Percentiles rank a stretch among this genome's conserved stretches.
phyloP scores from a whole-genome alignment of 495 filamentous ascomycete species.

The Achaetomiella virescens region DNA sequence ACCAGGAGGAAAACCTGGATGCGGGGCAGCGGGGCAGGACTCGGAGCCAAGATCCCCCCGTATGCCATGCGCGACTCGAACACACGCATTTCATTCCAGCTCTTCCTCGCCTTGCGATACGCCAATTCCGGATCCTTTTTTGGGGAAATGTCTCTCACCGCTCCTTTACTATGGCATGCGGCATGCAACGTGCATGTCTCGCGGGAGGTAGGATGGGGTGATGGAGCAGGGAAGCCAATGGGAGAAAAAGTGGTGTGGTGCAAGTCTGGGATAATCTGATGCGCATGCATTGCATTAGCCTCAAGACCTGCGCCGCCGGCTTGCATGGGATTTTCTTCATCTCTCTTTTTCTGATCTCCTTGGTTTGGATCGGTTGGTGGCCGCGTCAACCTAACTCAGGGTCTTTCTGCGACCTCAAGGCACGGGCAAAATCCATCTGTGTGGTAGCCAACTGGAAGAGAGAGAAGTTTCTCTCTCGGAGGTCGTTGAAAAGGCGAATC shows the following conservation, averaged over 20 bases:
- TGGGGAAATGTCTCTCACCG: neutral
- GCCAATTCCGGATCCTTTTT: neutral
- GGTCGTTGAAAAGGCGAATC: neutral
- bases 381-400: neutral
- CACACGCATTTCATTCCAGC: neutral
- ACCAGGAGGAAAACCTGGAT: neutral
- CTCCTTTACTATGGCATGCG: neutral
- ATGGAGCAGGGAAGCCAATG: neutral
- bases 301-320: neutral
- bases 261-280: neutral
- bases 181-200: constrained; percentile 2
- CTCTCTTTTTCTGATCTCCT: neutral
- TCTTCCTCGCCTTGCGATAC: neutral
- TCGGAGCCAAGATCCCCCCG: neutral
- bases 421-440: neutral
- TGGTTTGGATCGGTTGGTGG: neutral
- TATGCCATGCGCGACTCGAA: neutral
- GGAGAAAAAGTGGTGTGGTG: neutral
- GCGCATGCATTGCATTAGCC: constrained; percentile 10
- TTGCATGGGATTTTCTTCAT: neutral
- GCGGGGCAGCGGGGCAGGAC: constrained; percentile 1
- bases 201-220: neutral
- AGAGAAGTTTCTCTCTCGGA: neutral
- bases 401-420: too few species aligned
- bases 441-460: neutral